phyloP scores from a whole-genome alignment of 805 yeast species.

The Hanseniaspora meyeri region DNA sequence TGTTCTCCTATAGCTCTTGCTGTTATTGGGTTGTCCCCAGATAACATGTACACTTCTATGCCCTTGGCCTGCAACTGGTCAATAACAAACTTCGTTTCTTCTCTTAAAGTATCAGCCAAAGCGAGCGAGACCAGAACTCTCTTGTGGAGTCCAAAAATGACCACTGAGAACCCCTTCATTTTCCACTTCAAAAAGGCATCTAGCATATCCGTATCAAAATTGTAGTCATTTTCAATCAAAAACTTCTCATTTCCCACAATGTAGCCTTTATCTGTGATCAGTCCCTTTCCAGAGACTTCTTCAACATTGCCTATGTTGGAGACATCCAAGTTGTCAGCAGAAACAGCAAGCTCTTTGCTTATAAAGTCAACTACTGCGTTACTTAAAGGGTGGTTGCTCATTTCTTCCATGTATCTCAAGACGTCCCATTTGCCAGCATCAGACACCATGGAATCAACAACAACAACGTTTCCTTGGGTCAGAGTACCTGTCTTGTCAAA shows the following conservation, averaged over 20 bases:
- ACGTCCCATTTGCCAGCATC: constrained; percentile 14
- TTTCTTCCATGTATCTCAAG: constrained; percentile 35
- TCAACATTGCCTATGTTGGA: constrained; percentile 15
- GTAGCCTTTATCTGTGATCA: constrained; percentile 28
- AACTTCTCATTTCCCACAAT: constrained; percentile 52
- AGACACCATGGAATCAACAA: constrained; percentile 15
- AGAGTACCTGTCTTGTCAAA: constrained; percentile 74
- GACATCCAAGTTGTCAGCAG: background rate
- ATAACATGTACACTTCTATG: constrained; percentile 59
- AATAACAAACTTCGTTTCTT: constrained; percentile 46
- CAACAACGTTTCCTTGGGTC: constrained; percentile 45
- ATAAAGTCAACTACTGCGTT: constrained; percentile 40
- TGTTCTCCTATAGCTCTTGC: constrained; percentile 56
- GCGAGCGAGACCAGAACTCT: constrained; percentile 37
- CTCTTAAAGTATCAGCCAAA: constrained; percentile 48
- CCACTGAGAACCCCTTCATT: constrained; percentile 48
- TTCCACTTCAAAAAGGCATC: constrained; percentile 43
- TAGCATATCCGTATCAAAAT: constrained; percentile 28
- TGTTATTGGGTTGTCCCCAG: constrained; percentile 59
- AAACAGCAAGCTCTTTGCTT: constrained; percentile 4
- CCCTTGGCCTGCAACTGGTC: constrained; percentile 30
- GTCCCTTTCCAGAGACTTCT: constrained; percentile 50
- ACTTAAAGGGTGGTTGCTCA: constrained; percentile 61
- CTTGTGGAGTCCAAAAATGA: constrained; percentile 38
- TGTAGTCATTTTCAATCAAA: constrained; percentile 37